These are phyloP conservation scores for Pseudocercospora macadamiae DNA, from an alignment of 2,329 filamentous ascomycete species.

Conservation along the genomic window DNA sequence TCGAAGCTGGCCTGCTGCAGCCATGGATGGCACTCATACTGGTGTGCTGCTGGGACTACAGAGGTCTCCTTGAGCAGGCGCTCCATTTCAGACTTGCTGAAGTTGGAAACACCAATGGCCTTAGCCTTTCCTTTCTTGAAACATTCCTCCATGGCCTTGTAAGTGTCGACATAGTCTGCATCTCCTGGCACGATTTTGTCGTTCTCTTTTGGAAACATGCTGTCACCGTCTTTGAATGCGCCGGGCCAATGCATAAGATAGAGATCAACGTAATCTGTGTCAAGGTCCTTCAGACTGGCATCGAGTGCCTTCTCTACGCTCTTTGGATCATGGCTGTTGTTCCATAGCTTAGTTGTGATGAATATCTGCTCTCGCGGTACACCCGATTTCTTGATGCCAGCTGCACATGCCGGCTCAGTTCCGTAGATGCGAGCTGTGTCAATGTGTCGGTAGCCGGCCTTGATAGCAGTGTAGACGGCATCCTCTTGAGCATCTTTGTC, in stretches of 20 bases:
- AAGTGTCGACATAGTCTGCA: conserved; percentile 56
- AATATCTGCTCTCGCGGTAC: conserved; percentile 68
- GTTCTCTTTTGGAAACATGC: conserved; percentile 51
- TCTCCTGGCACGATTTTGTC: conserved; percentile 45
- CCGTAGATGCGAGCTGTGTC: conserved; percentile 50
- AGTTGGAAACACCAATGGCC: conserved; percentile 59
- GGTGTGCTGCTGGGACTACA: conserved; percentile 41
- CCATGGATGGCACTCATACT: conserved; percentile 59
- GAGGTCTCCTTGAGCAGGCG: conserved; percentile 47
- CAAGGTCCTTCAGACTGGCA: conserved; percentile 64
- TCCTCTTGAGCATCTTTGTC: conserved; percentile 53
- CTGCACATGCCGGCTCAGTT: conserved; percentile 68
- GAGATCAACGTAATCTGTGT: conserved; percentile 69
- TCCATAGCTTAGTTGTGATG: conserved; percentile 60
- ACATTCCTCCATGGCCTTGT: conserved; percentile 47
- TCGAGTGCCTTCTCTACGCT: conserved; percentile 63
- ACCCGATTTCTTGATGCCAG: conserved; percentile 65
- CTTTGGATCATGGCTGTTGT: conserved; percentile 63
- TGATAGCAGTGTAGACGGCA: conserved; percentile 51
- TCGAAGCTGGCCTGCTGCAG: conserved; percentile 54
- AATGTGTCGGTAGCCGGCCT: conserved; percentile 59
- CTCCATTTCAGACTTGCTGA: conserved; percentile 53
- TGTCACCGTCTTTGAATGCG: conserved; percentile 43
- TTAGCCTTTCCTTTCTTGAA: conserved; percentile 44
- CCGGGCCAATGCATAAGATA: conserved; percentile 73